Base-by-base conservation (phyloP, 2,329 filamentous ascomycete genomes). In the Venturia nashicola region DNA sequence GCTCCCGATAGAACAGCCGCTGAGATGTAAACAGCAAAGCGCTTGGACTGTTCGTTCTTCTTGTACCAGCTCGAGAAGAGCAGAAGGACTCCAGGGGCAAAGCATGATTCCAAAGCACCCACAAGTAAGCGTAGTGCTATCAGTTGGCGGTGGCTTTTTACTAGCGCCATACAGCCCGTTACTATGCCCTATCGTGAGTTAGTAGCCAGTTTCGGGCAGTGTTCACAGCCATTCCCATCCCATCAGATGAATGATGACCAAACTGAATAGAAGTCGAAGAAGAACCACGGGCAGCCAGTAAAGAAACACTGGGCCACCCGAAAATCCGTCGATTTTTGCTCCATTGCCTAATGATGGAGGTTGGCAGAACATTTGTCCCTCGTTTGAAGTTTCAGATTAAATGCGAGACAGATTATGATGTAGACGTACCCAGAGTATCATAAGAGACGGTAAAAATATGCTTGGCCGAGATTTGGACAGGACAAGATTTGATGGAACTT, bases 21-120 rank as follows among this genome's bases (percentile, higher is more conserved):
- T n/a, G 82, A 81, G 66, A 84, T 82, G 67, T 83, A 85, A 1
- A 86, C 71, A 8, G 77, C 81, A 55, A 83, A 82, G 2, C 83
- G 78, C 61, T 82, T 82, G 0, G 60, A 62, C 60, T 51, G 60
- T 23, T 86, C 83, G 14, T 78, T 77, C 60, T 78, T 80, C 65
- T 82, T 80, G 68, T 86, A 86, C 83, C 83, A 86, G 0, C 77
- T 82, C 0, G 80, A 82, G 7, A 86, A 75, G 27, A 82, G 77
- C 57, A 80, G 77, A 57, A 82, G 73, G 54, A 83, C 77, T 34
- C 82, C 83, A 0, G 83, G 82, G 57, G 79, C 82, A 18, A 57
- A 36, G 51, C 32, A 36, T 18, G 51, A 57, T 69, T 84, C 83
- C 48, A 83, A 78, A 0, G 83, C 69, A 57, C 83, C 83, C 39